Base-by-base conservation (phyloP, 441 rosid genomes). In the Theobroma grandiflorum region DNA sequence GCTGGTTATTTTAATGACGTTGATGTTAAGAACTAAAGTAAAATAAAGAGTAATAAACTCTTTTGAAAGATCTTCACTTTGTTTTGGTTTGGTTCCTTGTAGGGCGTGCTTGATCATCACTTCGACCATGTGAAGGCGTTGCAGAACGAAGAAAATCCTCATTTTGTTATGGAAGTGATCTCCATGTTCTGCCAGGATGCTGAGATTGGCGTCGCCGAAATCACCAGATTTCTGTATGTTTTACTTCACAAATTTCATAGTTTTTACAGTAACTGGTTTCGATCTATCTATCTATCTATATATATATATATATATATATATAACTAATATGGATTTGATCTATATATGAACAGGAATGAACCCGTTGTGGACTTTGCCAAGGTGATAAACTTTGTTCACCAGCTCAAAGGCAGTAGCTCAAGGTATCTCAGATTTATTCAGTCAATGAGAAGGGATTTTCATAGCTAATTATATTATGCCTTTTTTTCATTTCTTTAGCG, bases 51-150 rank as follows among this genome's bases (percentile, higher is more conserved):
- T 26, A 26, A 26, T 26, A 26, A 26, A 49, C 16, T 49, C 6
- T 0, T 42, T 42, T 6, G 52, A 49, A 49, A 49, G 3, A 49
- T 49, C 52, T 52, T 15, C 7, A 52, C 5, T 15, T 15, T 15
- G 26, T 61, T 61, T 26, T 20, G 2, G 14, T 0, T 55, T 6
- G 59, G 75, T 77, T 10, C 11, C 40, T 16, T 33, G 78, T 65
- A 87, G 90, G 90, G 83, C 11, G 57, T 86, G 10, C n/a, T 84
- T 4, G 84, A 82, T 53, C 20, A 72, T 8, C 8, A 81, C 18
- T 82, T 84, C 38, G 85, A 81, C 4, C 45, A 43, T 20, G 10
- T 88, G 10, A 66, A 65, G 37, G 38, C 20, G 3, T 3, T 76
- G 4, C 76, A 76, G 37, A 45, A 38, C 16, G 31, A 11, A 53